Percentiles rank a stretch among this genome's conserved stretches.
phyloP scores from a whole-genome alignment of 108 stramenopile species.

The Nannochloropsis oceanica region DNA sequence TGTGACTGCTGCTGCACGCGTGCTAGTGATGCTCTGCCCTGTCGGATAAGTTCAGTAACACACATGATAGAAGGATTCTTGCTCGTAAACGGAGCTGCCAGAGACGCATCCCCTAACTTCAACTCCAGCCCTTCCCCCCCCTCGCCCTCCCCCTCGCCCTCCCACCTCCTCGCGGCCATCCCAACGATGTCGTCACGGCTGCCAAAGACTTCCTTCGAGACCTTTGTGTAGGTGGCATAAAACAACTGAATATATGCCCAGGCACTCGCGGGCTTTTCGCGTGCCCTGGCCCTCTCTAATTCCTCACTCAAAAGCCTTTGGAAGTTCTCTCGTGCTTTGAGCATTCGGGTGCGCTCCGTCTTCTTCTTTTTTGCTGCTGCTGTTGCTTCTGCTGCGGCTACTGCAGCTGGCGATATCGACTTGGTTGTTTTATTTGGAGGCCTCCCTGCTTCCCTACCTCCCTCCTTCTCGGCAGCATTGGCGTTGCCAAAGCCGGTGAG shows the following conservation, averaged over 20 bases:
- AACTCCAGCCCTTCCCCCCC: not conserved
- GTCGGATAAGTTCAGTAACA: slow-evolving; percentile 64
- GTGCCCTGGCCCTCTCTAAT: not conserved
- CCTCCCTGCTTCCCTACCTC: not conserved
- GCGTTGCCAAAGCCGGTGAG: slow-evolving; percentile 80
- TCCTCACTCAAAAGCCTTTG: not conserved
- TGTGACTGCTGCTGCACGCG: not conserved
- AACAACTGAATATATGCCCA: not conserved
- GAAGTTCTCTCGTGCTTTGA: not conserved
- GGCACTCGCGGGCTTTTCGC: not conserved
- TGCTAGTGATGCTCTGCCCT: slow-evolving; percentile 48
- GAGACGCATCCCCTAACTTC: slow-evolving; percentile 70
- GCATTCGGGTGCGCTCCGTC: not conserved
- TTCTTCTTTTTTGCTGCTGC: not conserved
- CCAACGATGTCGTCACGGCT: not conserved
- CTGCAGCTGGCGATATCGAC: not conserved
- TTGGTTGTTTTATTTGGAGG: not conserved
- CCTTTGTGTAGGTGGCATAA: not conserved
- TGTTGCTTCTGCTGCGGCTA: not conserved
- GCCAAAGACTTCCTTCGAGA: not conserved
- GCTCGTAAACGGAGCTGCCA: slow-evolving; percentile 88
- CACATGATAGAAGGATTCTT: slow-evolving; percentile 73
- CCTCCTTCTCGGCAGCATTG: slow-evolving; percentile 29
- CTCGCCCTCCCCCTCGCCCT: not conserved
- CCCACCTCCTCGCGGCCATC: not conserved